A percentile compares a stretch with the other conserved stretches of the same genome.
These are phyloP conservation scores for Thelonectria blattea DNA, from an alignment of 2,329 filamentous ascomycete genomes.

Conservation along the genomic window DNA sequence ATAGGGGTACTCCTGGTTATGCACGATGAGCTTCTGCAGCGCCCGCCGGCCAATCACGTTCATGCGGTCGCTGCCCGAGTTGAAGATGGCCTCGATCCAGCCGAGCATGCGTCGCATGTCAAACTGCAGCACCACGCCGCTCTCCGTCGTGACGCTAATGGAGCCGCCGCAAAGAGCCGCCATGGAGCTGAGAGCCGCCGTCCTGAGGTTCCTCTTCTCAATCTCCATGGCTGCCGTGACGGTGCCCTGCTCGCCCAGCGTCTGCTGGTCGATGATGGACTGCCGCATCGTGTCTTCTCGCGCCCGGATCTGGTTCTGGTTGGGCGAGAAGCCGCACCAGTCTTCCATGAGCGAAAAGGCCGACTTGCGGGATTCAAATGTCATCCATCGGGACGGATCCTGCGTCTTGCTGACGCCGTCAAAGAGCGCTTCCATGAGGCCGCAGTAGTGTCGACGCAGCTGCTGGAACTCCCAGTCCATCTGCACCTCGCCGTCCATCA, in stretches of 20 bases:
- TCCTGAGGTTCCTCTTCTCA: conserved; percentile 90
- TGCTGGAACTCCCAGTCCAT: conserved; percentile 95
- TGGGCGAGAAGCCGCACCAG: conserved; percentile 97
- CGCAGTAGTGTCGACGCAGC: conserved; percentile 90
- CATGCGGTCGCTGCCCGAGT: conserved; percentile 87
- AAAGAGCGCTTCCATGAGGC: conserved; percentile 89
- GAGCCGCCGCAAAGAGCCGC: conserved; percentile 87
- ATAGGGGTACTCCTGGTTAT: conserved; percentile 87
- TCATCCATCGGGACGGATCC: conserved; percentile 92
- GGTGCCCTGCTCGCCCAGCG: conserved; percentile 75
- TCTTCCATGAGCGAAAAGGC: conserved; percentile 98
- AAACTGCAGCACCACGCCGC: conserved; percentile 85
- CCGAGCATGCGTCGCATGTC: conserved; percentile 90
- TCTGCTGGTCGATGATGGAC: conserved; percentile 80
- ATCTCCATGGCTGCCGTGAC: conserved; percentile 93
- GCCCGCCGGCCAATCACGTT: conserved; percentile 89
- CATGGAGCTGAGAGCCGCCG: conserved; percentile 93
- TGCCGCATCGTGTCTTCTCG: conserved; percentile 88
- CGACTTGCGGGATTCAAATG: conserved; percentile 94
- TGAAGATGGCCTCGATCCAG: conserved; percentile 96
- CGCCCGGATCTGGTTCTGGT: conserved; percentile 80
- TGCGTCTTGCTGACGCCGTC: conserved; percentile 86
- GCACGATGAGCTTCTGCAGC: conserved; percentile 84
- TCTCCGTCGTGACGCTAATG: conserved; percentile 86
- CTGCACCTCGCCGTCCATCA: conserved; percentile 94